Evolutionary conservation across 75 land plant genomes (phyloP), one percentile per base, ranked within the genome.

Genomic region (Selaginella tamariscina): DNA sequence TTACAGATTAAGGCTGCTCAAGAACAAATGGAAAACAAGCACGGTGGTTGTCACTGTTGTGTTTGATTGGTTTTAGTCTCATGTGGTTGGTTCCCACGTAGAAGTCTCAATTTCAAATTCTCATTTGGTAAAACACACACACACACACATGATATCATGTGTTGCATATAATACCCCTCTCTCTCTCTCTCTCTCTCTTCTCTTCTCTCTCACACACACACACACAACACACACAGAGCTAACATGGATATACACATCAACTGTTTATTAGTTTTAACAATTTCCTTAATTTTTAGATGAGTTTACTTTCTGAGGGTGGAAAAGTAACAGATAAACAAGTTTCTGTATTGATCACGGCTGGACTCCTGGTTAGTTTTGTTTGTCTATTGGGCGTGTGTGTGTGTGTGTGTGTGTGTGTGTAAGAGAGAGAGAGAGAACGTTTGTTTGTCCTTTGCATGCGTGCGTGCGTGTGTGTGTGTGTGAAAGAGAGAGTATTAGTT

Each of bases 341-440:
- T 27, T 86, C 98, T 49, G 78, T 86, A 5, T 72, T 92, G 56
- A 86, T 92, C 55, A 92, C 81, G 71, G 85, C 90, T 57, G 98
- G 98, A 31, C 72, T 92, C 29, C 75, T 92, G 78, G 93, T 88
- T 67, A 72, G 89, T 76, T 20, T 30, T 23, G 2, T 11, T 68
- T n/a, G 27, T n/a, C n/a, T n/a, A n/a, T n/a, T n/a, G n/a, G n/a
- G n/a, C n/a, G n/a, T n/a, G n/a, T n/a, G n/a, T n/a, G n/a, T n/a
- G n/a, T n/a, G n/a, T n/a, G n/a, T n/a, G n/a, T n/a, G n/a, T n/a
- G n/a, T n/a, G n/a, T 1, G 24, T 9, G 23, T 65, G 20, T 33
- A 44, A 44, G 31, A 31, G 24, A 49, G 27, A 2, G 24, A 1
- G 1, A 26, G 22, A 2, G 32, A 24, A 32, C 24, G 13, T 8